Evolutionary conservation across 768 basidiomycete species (phyloP).

Genomic region (Hortiboletus campestris): DNA sequence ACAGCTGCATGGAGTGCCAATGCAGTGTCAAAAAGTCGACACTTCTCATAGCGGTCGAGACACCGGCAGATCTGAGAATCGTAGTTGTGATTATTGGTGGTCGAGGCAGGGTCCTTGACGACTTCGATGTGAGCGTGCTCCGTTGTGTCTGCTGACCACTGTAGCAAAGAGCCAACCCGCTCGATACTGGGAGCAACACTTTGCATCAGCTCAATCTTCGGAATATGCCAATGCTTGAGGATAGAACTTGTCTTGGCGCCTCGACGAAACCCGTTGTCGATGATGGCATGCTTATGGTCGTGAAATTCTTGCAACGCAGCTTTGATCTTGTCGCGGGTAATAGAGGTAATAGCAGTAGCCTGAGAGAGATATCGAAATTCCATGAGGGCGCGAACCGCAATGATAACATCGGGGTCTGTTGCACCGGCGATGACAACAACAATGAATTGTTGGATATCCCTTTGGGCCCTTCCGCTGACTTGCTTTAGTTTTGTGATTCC

Average conservation of each 20-base stretch:
- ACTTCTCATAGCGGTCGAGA: background rate
- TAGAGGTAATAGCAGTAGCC: constrained; percentile 3
- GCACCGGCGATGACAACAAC: constrained; percentile 36
- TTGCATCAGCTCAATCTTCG: constrained; percentile 25
- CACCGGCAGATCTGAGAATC: background rate
- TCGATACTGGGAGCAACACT: background rate
- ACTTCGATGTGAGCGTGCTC: too few relatives aligned
- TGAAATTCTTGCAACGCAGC: constrained; percentile 33
- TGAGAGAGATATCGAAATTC: constrained; percentile 40
- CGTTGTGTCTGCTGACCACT: background rate
- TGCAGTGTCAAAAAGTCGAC: background rate
- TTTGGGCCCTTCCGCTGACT: constrained; percentile 38
- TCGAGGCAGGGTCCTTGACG: too few relatives aligned
- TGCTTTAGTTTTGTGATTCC: constrained; percentile 43
- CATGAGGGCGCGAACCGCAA: constrained; percentile 33
- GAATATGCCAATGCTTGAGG: constrained; percentile 39
- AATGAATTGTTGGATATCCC: constrained; percentile 37
- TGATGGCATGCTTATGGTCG: constrained; percentile 33
- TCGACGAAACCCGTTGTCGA: constrained; percentile 25
- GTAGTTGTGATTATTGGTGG: too few relatives aligned
- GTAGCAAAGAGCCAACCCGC: background rate
- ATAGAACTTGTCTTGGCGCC: constrained; percentile 14
- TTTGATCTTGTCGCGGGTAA: constrained; percentile 20
- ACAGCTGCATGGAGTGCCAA: background rate
- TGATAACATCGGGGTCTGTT: constrained; percentile 29